phyloP scores from a whole-genome alignment of 169 alveolate genomes.

The Plasmodium inui region DNA sequence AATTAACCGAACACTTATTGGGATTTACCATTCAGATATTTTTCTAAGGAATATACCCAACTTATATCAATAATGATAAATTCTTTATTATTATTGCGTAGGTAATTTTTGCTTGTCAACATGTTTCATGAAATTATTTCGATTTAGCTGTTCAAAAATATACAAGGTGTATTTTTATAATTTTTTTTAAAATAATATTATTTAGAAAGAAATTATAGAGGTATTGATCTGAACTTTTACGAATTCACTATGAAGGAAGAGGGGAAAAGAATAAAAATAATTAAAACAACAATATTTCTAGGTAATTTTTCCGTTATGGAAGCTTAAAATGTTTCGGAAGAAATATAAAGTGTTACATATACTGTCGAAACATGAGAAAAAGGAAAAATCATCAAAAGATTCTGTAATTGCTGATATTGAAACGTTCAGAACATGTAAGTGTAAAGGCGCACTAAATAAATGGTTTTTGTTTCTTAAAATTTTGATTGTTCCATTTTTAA shows the following conservation, averaged over 20 bases:
- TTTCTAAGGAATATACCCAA: not conserved
- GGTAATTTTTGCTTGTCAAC: not conserved
- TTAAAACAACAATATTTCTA: not conserved
- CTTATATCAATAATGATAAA: not conserved
- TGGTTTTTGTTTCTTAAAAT: not conserved
- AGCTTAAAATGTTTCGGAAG: not conserved
- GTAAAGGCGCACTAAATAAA: not conserved
- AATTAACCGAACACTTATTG: not conserved
- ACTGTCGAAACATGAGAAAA: not conserved
- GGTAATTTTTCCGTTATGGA: not conserved
- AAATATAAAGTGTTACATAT: not conserved
- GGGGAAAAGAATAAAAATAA: not conserved
- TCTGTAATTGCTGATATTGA: not conserved
- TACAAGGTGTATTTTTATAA: not conserved
- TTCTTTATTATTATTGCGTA: not conserved
- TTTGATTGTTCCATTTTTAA: conserved; percentile 2
- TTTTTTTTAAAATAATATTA: not conserved
- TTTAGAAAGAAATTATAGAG: not conserved
- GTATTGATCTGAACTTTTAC: not conserved
- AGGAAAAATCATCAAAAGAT: not conserved
- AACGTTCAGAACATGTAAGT: not conserved
- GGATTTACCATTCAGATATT: not conserved
- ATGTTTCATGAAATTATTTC: not conserved
- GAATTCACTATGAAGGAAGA: not conserved
- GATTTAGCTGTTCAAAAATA: not conserved